Percentiles rank a stretch among this genome's conserved stretches.
Evolutionary conservation across 2,329 filamentous ascomycete species (phyloP).

Genomic region (Talaromyces verruculosus): DNA sequence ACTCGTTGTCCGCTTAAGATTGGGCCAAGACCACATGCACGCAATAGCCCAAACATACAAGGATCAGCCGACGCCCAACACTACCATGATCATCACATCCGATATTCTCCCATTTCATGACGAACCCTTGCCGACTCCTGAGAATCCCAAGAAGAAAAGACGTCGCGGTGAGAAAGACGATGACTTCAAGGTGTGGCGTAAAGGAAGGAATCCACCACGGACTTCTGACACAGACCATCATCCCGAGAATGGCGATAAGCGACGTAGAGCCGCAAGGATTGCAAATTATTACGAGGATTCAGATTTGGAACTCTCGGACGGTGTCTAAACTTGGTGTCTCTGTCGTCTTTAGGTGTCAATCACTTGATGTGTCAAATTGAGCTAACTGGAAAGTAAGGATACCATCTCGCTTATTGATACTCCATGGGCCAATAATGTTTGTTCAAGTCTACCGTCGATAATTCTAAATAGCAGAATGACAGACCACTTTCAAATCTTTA

Average conservation of each 20-base stretch:
- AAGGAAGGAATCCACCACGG: constrained; percentile 8
- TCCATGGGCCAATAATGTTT: neutral
- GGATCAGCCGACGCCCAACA: neutral
- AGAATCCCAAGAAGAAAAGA: constrained; percentile 10
- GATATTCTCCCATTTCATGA: constrained; percentile 17
- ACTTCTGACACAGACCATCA: neutral
- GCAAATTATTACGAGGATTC: constrained; percentile 22
- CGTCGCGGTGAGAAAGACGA: constrained; percentile 31
- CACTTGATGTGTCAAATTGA: neutral
- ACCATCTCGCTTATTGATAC: neutral
- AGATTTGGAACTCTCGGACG: constrained; percentile 20
- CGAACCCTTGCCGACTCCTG: neutral
- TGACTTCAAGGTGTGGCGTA: constrained; percentile 28
- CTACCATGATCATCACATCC: constrained; percentile 5
- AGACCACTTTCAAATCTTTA: neutral
- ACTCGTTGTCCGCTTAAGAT: constrained; percentile 19
- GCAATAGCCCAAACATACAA: constrained; percentile 3
- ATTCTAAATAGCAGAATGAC: neutral
- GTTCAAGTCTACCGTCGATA: neutral
- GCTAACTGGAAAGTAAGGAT: neutral
- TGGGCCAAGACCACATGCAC: constrained; percentile 18
- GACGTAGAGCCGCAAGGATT: constrained; percentile 18
- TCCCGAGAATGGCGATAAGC: constrained; percentile 10
- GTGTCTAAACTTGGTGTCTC: neutral
- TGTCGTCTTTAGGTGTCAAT: neutral